A percentile compares a stretch with the other conserved stretches of the same genome.
Conservation (phyloP, 2,329 filamentous ascomycete species). For the Chaetomium sp. region DNA sequence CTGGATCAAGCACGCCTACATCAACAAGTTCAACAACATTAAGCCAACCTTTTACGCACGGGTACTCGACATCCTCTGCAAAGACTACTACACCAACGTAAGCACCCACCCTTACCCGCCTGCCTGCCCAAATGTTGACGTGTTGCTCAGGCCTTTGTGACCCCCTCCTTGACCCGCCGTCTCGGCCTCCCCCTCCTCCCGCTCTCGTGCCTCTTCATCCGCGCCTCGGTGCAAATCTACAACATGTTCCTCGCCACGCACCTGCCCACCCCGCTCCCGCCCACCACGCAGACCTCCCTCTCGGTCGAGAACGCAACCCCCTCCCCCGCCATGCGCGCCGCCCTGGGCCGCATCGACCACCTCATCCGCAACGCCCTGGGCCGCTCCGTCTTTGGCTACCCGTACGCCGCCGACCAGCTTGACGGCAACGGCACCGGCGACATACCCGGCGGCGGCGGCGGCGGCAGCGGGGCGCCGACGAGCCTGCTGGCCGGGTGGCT, state of each 20-base stretch:
- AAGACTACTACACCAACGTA: constrained; percentile 96
- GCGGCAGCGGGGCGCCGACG: not conserved
- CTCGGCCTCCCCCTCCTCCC: constrained; percentile 91
- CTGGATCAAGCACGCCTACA: constrained; percentile 95
- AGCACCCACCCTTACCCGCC: constrained; percentile 38
- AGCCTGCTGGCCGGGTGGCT: constrained; percentile 16
- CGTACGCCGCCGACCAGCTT: constrained; percentile 40
- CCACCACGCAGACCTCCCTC: constrained; percentile 67
- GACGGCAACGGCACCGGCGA: constrained; percentile 24
- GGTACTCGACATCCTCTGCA: constrained; percentile 90
- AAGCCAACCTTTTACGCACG: constrained; percentile 86
- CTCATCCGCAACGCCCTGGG: constrained; percentile 77
- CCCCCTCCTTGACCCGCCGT: constrained; percentile 85
- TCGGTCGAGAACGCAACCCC: constrained; percentile 60
- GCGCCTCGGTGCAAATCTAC: constrained; percentile 92
- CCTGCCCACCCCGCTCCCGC: constrained; percentile 70
- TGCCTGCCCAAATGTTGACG: not conserved
- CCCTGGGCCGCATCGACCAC: constrained; percentile 76
- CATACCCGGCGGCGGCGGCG: not conserved
- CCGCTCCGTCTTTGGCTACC: constrained; percentile 67
- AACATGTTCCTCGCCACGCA: constrained; percentile 95
- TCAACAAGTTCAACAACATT: constrained; percentile 98
- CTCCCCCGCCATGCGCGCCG: constrained; percentile 75
- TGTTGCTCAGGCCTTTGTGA: constrained; percentile 71
- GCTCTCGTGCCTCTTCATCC: constrained; percentile 90